Conservation (phyloP, 192 early-diverging fungal species). For the Coemansia sp. region DNA sequence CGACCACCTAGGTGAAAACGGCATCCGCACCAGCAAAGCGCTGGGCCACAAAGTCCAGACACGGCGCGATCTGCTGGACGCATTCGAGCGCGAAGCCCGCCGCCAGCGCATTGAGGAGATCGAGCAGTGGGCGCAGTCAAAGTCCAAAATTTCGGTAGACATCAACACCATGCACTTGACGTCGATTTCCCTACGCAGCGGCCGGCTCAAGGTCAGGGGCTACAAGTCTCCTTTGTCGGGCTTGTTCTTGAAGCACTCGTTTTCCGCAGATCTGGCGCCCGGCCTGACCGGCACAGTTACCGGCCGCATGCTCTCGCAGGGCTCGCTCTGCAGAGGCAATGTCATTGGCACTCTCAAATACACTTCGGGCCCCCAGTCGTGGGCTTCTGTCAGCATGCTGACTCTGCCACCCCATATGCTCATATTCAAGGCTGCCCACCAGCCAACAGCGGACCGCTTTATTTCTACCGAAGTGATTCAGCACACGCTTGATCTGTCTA, state of each 20-base stretch:
- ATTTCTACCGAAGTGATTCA: conserved; percentile 39
- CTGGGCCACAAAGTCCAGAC: conserved; percentile 69
- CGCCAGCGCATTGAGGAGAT: conserved; percentile 61
- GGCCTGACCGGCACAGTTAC: conserved; percentile 54
- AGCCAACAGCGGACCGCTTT: conserved; percentile 3
- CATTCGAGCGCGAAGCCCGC: conserved; percentile 63
- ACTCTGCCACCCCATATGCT: conserved; percentile 56
- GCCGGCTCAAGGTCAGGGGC: background rate
- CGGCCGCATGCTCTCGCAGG: conserved; percentile 63
- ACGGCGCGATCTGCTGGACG: conserved; percentile 64
- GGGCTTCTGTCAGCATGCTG: conserved; percentile 58
- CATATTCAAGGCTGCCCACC: conserved; percentile 59
- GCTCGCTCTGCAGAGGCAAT: conserved; percentile 69
- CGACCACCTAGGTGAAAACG: conserved; percentile 91
- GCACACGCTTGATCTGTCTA: conserved; percentile 53
- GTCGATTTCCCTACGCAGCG: background rate
- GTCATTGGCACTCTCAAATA: conserved; percentile 76
- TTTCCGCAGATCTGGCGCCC: conserved; percentile 58
- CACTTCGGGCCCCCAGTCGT: conserved; percentile 53
- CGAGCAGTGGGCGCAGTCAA: conserved; percentile 65
- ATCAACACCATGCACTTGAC: conserved; percentile 29
- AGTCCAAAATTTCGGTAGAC: conserved; percentile 33
- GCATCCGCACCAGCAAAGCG: conserved; percentile 61
- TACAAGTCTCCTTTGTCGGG: too few relatives aligned
- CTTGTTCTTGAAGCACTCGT: conserved; percentile 56